Percentiles rank a stretch among this genome's conserved stretches.
These are phyloP conservation scores for Fusarium sulawesiense DNA, from an alignment of 2,329 filamentous ascomycete species.

Conservation along the genomic window DNA sequence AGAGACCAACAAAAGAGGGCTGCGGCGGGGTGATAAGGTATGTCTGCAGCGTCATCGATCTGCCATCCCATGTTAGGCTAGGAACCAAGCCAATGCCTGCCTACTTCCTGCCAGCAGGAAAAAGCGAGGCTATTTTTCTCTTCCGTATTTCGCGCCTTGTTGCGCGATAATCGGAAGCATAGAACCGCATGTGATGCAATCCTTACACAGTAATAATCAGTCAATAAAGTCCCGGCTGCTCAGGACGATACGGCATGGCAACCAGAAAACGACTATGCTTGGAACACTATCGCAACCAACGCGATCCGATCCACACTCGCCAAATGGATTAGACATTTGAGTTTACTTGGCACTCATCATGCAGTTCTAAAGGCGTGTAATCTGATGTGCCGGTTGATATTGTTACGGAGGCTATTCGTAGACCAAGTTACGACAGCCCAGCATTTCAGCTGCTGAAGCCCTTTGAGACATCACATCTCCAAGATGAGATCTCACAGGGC, in stretches of 20 bases:
- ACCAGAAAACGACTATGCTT: neutral
- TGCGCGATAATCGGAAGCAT: neutral
- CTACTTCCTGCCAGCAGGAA: neutral
- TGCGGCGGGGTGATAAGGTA: conserved; percentile 29
- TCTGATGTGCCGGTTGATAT: conserved; percentile 1
- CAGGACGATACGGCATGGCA: neutral
- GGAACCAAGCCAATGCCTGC: conserved; percentile 2
- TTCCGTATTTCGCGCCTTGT: conserved; percentile 5
- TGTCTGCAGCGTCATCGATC: conserved; percentile 38
- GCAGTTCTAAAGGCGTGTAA: neutral
- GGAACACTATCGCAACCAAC: neutral
- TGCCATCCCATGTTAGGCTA: conserved; percentile 14
- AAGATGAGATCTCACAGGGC: conserved; percentile 3
- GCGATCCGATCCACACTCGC: conserved; percentile 7
- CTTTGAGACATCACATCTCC: conserved; percentile 19
- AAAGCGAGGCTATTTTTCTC: conserved; percentile 14
- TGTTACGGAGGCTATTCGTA: conserved; percentile 2
- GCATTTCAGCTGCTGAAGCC: neutral
- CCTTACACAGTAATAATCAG: neutral
- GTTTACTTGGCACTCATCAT: conserved; percentile 32
- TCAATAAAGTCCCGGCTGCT: neutral
- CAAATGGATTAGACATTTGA: neutral
- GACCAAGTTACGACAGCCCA: neutral
- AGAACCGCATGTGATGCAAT: conserved; percentile 4
- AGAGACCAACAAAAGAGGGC: conserved; percentile 16